Evolutionary conservation across 208 protist species (phyloP).

Genomic region (Leishmania mexicana): DNA sequence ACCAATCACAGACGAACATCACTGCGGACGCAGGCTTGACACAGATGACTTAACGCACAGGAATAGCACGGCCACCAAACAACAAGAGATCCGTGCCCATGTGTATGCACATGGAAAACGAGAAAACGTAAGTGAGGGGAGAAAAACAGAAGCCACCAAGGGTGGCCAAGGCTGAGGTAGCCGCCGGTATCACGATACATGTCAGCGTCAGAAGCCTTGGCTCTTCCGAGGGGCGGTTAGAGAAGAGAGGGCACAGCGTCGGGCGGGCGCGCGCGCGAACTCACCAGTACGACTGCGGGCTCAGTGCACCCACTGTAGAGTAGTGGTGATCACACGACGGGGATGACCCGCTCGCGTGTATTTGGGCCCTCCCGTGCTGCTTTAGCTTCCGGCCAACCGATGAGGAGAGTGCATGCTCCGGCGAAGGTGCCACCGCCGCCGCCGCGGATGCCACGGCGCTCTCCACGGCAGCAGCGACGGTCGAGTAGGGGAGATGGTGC

Average conservation of each 20-base stretch:
- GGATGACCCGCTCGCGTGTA: not conserved
- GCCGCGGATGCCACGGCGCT: not conserved
- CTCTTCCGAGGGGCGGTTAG: not conserved
- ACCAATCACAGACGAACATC: not conserved
- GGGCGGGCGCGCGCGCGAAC: not conserved
- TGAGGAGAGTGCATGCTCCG: not conserved
- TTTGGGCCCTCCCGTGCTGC: not conserved
- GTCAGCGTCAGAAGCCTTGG: not conserved
- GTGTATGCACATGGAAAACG: not conserved
- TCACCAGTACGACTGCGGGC: not conserved
- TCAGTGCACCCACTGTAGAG: conserved; percentile 7
- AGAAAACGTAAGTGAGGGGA: not conserved
- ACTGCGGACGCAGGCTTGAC: not conserved
- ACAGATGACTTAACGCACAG: no score
- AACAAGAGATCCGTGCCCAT: not conserved
- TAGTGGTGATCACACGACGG: not conserved
- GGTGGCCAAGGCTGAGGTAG: not conserved
- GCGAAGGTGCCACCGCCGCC: not conserved
- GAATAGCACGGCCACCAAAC: not conserved
- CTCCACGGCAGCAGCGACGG: not conserved
- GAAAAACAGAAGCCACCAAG: not conserved
- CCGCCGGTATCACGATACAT: not conserved
- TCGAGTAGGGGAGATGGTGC: no score
- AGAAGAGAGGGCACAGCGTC: no score
- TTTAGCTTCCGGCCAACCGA: not conserved